Percentiles rank a stretch among this genome's conserved stretches.
Conservation (phyloP, 75 land plant species). For the Pinus taeda region DNA sequence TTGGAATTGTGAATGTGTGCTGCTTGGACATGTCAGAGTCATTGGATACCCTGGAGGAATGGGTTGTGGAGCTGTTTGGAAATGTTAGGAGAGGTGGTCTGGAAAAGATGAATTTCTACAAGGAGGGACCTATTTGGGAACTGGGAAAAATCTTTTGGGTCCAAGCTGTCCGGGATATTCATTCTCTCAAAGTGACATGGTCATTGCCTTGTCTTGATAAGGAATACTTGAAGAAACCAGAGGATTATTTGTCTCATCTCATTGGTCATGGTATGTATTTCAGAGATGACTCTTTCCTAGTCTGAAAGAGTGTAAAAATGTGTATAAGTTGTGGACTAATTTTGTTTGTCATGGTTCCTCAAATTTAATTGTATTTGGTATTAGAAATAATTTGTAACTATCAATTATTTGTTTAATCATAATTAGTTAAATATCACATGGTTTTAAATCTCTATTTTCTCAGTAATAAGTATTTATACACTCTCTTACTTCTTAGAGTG, state of each 20-base stretch:
- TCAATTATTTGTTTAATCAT: background rate
- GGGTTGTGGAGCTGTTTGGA: slow-evolving; percentile 83
- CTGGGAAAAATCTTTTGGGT: slow-evolving; percentile 66
- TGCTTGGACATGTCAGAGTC: slow-evolving; percentile 43
- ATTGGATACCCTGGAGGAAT: slow-evolving; percentile 71
- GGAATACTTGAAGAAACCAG: slow-evolving; percentile 81
- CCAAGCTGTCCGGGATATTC: slow-evolving; percentile 86
- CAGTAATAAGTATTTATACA: background rate
- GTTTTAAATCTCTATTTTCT: background rate
- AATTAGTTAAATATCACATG: background rate
- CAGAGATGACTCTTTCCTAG: background rate
- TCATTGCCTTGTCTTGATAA: slow-evolving; percentile 75
- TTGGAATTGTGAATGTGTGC: no score
- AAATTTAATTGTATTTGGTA: background rate
- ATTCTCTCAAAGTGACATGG: slow-evolving; percentile 77
- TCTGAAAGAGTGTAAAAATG: background rate
- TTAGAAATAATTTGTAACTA: background rate
- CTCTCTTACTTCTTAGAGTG: background rate
- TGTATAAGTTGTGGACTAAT: background rate
- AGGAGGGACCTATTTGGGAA: slow-evolving; percentile 75
- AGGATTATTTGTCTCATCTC: slow-evolving; percentile 93
- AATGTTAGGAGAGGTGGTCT: slow-evolving; percentile 48
- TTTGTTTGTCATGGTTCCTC: background rate
- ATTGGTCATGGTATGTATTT: slow-evolving; percentile 82
- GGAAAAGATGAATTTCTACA: slow-evolving; percentile 15